phyloP scores from a whole-genome alignment of 257 asterid genomes.

The Solanum rostratum region DNA sequence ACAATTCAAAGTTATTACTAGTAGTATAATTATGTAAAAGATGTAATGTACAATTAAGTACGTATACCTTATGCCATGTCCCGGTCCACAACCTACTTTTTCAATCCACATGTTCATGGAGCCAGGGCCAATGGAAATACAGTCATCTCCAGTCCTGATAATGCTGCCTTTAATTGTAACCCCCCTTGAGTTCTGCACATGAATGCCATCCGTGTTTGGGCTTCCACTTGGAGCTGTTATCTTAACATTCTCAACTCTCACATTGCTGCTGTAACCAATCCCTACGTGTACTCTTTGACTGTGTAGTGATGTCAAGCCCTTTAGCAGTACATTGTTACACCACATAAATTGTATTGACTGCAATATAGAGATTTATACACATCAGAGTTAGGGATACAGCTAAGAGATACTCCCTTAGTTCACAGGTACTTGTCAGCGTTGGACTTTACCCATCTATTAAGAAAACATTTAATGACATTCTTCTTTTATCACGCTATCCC shows the following conservation, averaged over 20 bases:
- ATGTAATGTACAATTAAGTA: too few relatives aligned
- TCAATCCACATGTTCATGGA: conserved; percentile 2
- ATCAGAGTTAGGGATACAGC: background rate
- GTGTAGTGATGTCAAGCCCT: background rate
- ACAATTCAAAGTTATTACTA: too few relatives aligned
- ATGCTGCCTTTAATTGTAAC: background rate
- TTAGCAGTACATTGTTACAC: background rate
- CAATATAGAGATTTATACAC: background rate
- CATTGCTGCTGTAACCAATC: conserved; percentile 1
- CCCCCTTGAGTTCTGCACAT: background rate
- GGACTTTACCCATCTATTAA: too few relatives aligned
- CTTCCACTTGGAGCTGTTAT: conserved; percentile 2
- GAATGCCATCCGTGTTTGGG: conserved; percentile 1
- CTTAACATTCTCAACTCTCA: background rate
- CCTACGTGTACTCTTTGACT: background rate
- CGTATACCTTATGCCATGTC: background rate
- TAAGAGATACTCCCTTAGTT: background rate
- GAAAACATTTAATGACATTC: too few relatives aligned
- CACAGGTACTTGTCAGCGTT: too few relatives aligned
- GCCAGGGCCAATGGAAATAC: background rate
- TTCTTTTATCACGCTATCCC: too few relatives aligned
- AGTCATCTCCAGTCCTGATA: background rate
- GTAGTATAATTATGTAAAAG: too few relatives aligned
- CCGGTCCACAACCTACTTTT: conserved; percentile 1
- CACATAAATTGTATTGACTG: conserved; percentile 1